A percentile compares a stretch with the other conserved stretches of the same genome.
These are phyloP conservation scores for Agroathelia rolfsii DNA, from an alignment of 1,284 basidiomycete genomes.

Conservation along the genomic window DNA sequence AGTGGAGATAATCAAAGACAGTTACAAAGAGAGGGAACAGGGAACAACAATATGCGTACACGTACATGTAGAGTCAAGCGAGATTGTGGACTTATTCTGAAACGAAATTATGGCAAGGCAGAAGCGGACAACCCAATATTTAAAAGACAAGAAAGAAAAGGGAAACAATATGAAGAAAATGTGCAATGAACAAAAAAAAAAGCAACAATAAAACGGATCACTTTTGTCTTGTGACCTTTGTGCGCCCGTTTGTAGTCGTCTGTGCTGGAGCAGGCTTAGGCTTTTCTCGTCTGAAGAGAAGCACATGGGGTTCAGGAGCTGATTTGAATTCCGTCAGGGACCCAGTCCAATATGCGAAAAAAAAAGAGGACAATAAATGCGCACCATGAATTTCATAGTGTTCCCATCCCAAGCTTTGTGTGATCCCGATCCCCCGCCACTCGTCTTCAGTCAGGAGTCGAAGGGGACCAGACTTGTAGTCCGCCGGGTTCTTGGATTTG, in stretches of 20 bases:
- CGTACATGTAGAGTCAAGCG: too few relatives aligned
- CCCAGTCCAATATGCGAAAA: not conserved
- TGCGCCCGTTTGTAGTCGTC: constrained; percentile 19
- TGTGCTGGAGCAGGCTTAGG: constrained; percentile 46
- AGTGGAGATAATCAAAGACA: not conserved
- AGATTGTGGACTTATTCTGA: too few relatives aligned
- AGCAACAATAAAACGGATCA: constrained; percentile 16
- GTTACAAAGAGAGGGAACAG: constrained; percentile 4
- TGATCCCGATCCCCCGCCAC: constrained; percentile 94
- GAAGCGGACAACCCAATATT: too few relatives aligned
- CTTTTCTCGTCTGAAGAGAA: constrained; percentile 68
- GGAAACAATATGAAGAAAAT: constrained; percentile 9
- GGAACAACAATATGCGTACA: not conserved
- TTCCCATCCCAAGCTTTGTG: constrained; percentile 93
- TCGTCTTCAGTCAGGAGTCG: constrained; percentile 80
- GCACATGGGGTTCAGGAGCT: constrained; percentile 83
- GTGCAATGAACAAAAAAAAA: constrained; percentile 14
- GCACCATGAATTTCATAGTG: constrained; percentile 94
- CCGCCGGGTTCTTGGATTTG: constrained; percentile 72
- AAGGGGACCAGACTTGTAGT: constrained; percentile 70
- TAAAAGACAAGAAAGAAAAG: constrained; percentile 7
- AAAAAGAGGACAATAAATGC: constrained; percentile 17
- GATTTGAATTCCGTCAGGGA: constrained; percentile 7
- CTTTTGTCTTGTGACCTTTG: constrained; percentile 31
- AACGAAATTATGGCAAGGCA: too few relatives aligned